These are phyloP conservation scores for Keithomyces neogunnii DNA, from an alignment of 2,329 filamentous ascomycete species.

Conservation along the genomic window DNA sequence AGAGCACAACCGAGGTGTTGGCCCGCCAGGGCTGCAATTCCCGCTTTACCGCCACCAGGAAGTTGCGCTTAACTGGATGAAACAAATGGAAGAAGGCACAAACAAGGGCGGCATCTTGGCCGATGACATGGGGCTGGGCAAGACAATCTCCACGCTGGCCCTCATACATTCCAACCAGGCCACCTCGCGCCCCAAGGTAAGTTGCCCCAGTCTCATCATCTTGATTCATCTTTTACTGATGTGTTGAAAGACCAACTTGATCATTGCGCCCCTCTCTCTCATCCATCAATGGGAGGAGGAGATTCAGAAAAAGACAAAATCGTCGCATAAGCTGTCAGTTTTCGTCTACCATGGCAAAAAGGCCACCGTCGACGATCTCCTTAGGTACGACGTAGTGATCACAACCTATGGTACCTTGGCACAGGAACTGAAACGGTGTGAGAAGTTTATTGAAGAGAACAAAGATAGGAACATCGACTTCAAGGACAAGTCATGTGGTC, in stretches of 20 bases:
- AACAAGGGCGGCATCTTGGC: constrained; percentile 85
- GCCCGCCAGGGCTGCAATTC: constrained; percentile 59
- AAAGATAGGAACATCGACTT: constrained; percentile 28
- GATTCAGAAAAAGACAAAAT: constrained; percentile 60
- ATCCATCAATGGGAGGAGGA: constrained; percentile 81
- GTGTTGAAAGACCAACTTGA: constrained; percentile 58
- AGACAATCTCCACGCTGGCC: constrained; percentile 77
- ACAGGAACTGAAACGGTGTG: constrained; percentile 53
- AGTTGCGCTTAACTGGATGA: constrained; percentile 75
- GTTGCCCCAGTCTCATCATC: constrained; percentile 8
- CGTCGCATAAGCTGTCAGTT: constrained; percentile 50
- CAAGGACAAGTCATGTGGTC: constrained; percentile 25
- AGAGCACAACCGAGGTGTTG: constrained; percentile 54
- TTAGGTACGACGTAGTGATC: constrained; percentile 67
- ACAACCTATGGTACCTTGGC: constrained; percentile 77
- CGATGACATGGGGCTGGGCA: constrained; percentile 90
- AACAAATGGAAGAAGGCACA: constrained; percentile 65
- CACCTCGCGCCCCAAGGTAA: constrained; percentile 27
- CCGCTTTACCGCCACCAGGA: constrained; percentile 76
- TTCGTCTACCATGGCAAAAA: constrained; percentile 66
- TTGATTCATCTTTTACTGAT: too few relatives aligned
- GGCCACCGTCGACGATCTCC: constrained; percentile 50
- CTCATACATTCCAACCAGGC: constrained; percentile 65
- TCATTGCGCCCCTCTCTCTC: constrained; percentile 71
- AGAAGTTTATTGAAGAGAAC: constrained; percentile 40